These are phyloP conservation scores for Sanghuangporus sanghuang DNA, from an alignment of 1,284 basidiomycete genomes.

Conservation along the genomic window DNA sequence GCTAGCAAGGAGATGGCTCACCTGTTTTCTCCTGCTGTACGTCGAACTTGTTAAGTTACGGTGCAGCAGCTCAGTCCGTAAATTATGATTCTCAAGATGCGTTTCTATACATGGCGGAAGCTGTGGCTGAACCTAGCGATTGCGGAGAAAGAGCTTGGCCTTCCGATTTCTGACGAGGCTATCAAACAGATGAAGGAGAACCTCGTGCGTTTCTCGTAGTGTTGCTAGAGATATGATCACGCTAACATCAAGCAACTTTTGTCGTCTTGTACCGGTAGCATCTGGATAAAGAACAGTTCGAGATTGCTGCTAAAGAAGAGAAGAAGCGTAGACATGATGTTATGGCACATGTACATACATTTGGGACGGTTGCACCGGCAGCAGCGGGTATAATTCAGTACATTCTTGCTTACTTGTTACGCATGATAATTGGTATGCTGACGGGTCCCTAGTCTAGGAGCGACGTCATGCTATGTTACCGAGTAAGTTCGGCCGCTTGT, in stretches of 20 bases:
- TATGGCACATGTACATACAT: conserved; percentile 99
- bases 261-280: conserved; percentile 38
- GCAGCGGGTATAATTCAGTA: conserved; percentile 98
- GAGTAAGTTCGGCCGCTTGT: conserved; percentile 54
- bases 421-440: neutral
- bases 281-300: conserved; percentile 88
- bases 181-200: conserved; percentile 93
- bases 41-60: conserved; percentile 21
- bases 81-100: conserved; percentile 52
- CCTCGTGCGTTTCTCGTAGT: conserved; percentile 55
- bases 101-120: conserved; percentile 95
- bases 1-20: conserved; percentile 98
- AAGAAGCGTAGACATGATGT: conserved; percentile 98
- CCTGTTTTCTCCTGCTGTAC: conserved; percentile 87
- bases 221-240: too few species aligned
- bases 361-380: conserved; percentile 89
- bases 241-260: neutral
- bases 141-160: conserved; percentile 93
- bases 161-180: conserved; percentile 86
- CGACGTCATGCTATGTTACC: conserved; percentile 98
- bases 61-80: neutral
- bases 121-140: conserved; percentile 96
- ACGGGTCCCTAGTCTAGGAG: conserved; percentile 64
- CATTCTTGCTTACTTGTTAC: conserved; percentile 27
- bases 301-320: conserved; percentile 89